Evolutionary conservation across 768 basidiomycete species (phyloP), one percentile per base, ranked within the genome.

Genomic region (Hygrophorus russula): DNA sequence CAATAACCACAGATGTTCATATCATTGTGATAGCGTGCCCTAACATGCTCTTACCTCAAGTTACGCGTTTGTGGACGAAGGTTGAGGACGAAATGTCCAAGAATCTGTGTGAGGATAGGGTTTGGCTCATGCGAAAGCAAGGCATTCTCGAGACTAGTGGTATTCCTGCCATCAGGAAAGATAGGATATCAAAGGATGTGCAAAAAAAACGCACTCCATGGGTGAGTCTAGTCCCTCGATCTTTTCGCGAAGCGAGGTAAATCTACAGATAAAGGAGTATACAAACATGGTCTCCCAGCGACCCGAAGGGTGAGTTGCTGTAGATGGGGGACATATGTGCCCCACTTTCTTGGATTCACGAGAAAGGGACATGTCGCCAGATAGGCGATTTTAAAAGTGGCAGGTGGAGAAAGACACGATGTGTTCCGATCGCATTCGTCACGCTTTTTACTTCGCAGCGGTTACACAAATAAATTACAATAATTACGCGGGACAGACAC

Each of bases 201-300:
- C 43, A 41, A 52, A 47, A 38, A 50, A 47, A 46, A 75, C 87
- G 66, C 63, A 91, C 88, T 89, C 85, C 80, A 82, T 81, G 38
- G 83, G 76, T 51, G 78, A 73, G 55, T 88, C 78, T 46, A 90
- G 63, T 44, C 87, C 85, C 60, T 86, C 83, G 31, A 85, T 68
- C 63, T 85, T 87, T 46, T 69, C 68, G 51, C 74, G 77, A 53
- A 90, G 66, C 60, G 73, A 67, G 17, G 85, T 86, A 67, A 86
- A 91, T 62, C 76, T 85, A 67, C 74, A 78, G 50, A 91, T 79
- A 66, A 91, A 91, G 24, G 80, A 74, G 60, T 87, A 91, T 30
- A 91, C 76, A 61, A 88, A 90, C 51, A 86, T 63, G 4, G 81
- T 76, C 65, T 91, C 88, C 88, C 88, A 91, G 62, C 82, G 82